A percentile compares a stretch with the other conserved stretches of the same genome.
Conservation (phyloP, 805 yeast species). For the Myxozyma udenii region DNA sequence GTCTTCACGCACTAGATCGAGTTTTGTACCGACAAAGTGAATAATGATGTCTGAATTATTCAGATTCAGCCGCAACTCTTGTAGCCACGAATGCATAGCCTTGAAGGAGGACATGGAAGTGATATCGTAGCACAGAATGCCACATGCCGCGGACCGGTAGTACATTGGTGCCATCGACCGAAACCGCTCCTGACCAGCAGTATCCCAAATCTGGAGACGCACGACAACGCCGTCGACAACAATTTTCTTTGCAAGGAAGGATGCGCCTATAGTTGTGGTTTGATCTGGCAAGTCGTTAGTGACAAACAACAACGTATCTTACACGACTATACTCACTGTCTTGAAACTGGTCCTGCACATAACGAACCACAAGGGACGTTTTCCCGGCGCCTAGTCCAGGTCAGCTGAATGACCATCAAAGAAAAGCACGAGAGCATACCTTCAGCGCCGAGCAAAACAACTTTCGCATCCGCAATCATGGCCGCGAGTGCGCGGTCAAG, state of each 20-base stretch:
- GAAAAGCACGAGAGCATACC: conserved; percentile 29
- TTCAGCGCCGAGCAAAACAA: conserved; percentile 39
- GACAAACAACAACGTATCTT: background rate
- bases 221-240: conserved; percentile 37
- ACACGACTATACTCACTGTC: conserved; percentile 27
- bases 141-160: conserved; percentile 43
- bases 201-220: conserved; percentile 73
- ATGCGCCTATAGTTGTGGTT: conserved; percentile 40
- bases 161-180: conserved; percentile 69
- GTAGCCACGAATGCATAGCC: conserved; percentile 40
- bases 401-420: background rate
- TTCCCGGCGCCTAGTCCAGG: conserved; percentile 37
- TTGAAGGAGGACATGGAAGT: conserved; percentile 38
- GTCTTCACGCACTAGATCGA: conserved; percentile 38
- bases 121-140: conserved; percentile 39
- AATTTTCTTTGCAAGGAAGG: conserved; percentile 39
- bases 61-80: conserved; percentile 37
- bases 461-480: conserved; percentile 40
- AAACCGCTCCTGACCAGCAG: conserved; percentile 96
- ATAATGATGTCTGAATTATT: conserved; percentile 33
- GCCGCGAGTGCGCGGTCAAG: background rate
- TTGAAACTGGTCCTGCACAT: conserved; percentile 39
- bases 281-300: conserved; percentile 28
- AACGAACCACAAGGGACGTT: conserved; percentile 39
- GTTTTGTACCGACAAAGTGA: conserved; percentile 40